Percentiles rank a stretch among this genome's conserved stretches.
phyloP scores from a whole-genome alignment of 148 eudicot genomes.

The Drosera capensis region DNA sequence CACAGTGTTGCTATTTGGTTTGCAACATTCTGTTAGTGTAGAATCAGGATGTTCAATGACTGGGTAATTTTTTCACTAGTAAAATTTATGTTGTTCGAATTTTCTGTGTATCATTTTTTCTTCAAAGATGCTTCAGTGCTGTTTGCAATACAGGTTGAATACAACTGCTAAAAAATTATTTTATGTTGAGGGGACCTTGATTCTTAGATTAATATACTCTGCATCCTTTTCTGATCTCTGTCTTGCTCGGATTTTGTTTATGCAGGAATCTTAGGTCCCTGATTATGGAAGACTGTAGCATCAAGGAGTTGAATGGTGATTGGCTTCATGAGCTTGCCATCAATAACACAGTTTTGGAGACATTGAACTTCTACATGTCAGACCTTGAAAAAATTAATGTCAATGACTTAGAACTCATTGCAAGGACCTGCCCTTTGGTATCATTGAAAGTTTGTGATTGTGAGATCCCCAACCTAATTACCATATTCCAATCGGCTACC shows the following conservation, averaged over 20 bases:
- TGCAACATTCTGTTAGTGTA: no score
- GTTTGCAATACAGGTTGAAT: no score
- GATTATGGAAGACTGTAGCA: constrained; percentile 70
- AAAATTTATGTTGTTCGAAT: no score
- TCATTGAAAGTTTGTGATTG: constrained; percentile 67
- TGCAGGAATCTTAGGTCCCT: constrained; percentile 51
- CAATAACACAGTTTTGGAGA: constrained; percentile 62
- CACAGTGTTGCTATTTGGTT: no score
- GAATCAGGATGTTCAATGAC: no score
- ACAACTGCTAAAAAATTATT: no score
- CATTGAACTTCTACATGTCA: constrained; percentile 73
- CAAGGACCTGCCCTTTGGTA: constrained; percentile 54
- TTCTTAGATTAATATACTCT: no score
- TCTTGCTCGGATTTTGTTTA: constrained; percentile 1
- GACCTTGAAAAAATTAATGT: constrained; percentile 31
- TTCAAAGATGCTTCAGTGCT: no score
- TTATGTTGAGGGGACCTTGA: no score
- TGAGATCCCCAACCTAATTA: constrained; percentile 44
- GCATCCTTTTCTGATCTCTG: no score
- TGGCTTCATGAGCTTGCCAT: constrained; percentile 78
- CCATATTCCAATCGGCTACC: constrained; percentile 40
- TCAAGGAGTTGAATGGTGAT: constrained; percentile 44
- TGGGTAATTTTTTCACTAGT: no score
- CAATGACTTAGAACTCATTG: constrained; percentile 63
- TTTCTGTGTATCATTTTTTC: no score